Evolutionary conservation across 176 grass and related monocot species (phyloP).

Genomic region (Lolium perenne): DNA sequence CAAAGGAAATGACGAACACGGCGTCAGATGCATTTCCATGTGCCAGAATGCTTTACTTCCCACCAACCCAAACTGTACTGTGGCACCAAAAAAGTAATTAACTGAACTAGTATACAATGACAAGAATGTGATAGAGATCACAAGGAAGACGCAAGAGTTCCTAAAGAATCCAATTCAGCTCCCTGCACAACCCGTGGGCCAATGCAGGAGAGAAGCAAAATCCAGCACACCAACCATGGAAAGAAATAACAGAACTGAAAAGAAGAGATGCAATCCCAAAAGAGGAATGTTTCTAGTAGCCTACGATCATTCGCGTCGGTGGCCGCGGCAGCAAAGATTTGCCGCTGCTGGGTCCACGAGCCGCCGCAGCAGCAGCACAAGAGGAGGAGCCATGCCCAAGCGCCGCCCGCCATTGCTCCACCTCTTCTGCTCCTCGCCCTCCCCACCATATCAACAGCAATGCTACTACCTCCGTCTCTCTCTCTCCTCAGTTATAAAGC

Average conservation of each 20-base stretch:
- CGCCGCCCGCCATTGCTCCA: conserved; percentile 47
- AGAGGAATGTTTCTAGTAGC: conserved; percentile 27
- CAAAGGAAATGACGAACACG: conserved; percentile 17
- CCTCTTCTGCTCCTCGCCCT: conserved; percentile 1
- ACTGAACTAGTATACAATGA: background rate
- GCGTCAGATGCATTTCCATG: background rate
- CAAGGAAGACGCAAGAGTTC: background rate
- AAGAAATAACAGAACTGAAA: background rate
- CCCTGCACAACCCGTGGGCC: conserved; percentile 9
- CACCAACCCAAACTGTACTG: conserved; percentile 5
- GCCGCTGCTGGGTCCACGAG: conserved; percentile 40
- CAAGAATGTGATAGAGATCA: conserved; percentile 11
- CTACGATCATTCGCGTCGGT: conserved; percentile 62
- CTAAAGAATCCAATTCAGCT: background rate
- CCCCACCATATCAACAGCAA: conserved; percentile 28
- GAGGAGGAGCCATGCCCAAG: conserved; percentile 28
- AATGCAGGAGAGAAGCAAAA: conserved; percentile 30
- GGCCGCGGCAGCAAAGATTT: conserved; percentile 46
- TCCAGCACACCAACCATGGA: background rate
- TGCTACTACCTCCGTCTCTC: background rate
- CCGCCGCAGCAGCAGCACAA: conserved; percentile 22
- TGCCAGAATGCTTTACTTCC: background rate
- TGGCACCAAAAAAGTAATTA: background rate
- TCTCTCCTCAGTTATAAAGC: conserved; percentile 35
- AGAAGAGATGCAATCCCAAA: background rate